phyloP scores from a whole-genome alignment of 768 basidiomycete species.

The Pleurotus salmoneostramineus region DNA sequence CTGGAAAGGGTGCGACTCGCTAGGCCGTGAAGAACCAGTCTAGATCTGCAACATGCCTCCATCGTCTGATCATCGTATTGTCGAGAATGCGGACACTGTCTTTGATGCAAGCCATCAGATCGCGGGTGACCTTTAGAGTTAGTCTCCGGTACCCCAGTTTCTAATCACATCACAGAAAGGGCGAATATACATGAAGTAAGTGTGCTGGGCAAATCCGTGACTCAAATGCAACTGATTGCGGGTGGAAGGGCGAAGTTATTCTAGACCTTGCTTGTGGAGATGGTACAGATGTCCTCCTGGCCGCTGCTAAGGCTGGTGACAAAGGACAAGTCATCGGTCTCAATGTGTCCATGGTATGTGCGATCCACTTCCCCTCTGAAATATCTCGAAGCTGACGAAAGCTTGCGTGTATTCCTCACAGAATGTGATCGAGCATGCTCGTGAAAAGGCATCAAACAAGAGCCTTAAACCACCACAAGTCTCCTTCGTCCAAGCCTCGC shows the following conservation, averaged over 20 bases:
- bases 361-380: neutral
- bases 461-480: conserved; percentile 44
- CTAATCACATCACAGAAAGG: conserved; percentile 19
- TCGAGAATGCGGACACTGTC: neutral
- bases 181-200: conserved; percentile 43
- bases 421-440: conserved; percentile 50
- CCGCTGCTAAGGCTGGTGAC: conserved; percentile 44
- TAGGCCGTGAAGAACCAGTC: too few relatives aligned
- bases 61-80: neutral
- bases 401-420: conserved; percentile 13
- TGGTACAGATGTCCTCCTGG: conserved; percentile 53
- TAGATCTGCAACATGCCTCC: neutral
- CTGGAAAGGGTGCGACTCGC: too few relatives aligned
- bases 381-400: neutral
- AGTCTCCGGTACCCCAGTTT: neutral
- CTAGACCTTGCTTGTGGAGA: conserved; percentile 57
- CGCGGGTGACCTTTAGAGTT: neutral
- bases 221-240: neutral
- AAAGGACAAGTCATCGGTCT: conserved; percentile 50
- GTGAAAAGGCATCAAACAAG: conserved; percentile 36
- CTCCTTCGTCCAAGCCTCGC: conserved; percentile 38
- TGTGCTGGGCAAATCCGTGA: neutral
- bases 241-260: conserved; percentile 46
- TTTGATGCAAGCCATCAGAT: neutral
- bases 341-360: conserved; percentile 44